Evolutionary conservation across 73 alveolate genomes (phyloP).

Genomic region (Blepharisma japonicum): DNA sequence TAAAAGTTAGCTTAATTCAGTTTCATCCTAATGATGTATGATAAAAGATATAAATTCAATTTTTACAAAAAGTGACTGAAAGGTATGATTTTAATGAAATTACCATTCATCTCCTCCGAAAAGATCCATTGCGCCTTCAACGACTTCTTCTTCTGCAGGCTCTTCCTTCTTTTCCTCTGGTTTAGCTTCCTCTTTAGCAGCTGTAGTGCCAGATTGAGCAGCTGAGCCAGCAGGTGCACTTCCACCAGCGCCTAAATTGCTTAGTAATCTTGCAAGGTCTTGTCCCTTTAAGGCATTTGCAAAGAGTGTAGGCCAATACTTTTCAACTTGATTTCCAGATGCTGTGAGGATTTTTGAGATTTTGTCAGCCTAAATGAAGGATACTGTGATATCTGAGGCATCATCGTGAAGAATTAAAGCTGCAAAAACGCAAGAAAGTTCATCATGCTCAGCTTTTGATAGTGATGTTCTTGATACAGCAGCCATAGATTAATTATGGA

Average conservation of each 20-base stretch:
- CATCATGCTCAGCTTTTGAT: slow-evolving; percentile 83
- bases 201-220: slow-evolving; percentile 48
- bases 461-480: slow-evolving; percentile 53
- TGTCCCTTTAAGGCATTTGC: slow-evolving; percentile 79
- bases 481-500: slow-evolving; percentile 44
- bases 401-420: slow-evolving; percentile 82
- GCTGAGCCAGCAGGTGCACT: slow-evolving; percentile 48
- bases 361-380: slow-evolving; percentile 64
- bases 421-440: slow-evolving; percentile 84
- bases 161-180: slow-evolving; percentile 30
- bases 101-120: slow-evolving; percentile 36
- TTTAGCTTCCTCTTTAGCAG: slow-evolving; percentile 37
- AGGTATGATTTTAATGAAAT: too few species aligned
- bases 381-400: slow-evolving; percentile 52
- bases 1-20: too few species aligned
- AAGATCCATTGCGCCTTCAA: slow-evolving; percentile 27
- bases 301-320: slow-evolving; percentile 86
- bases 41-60: too few species aligned
- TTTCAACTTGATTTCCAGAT: slow-evolving; percentile 83
- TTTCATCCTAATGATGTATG: too few species aligned
- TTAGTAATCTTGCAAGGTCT: slow-evolving; percentile 60
- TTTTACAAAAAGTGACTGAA: too few species aligned
- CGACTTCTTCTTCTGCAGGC: slow-evolving; percentile 16
- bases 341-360: slow-evolving; percentile 71
- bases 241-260: slow-evolving; percentile 70